Evolutionary conservation across 202 grass and related monocot genomes (phyloP).

Genomic region (Digitaria exilis): DNA sequence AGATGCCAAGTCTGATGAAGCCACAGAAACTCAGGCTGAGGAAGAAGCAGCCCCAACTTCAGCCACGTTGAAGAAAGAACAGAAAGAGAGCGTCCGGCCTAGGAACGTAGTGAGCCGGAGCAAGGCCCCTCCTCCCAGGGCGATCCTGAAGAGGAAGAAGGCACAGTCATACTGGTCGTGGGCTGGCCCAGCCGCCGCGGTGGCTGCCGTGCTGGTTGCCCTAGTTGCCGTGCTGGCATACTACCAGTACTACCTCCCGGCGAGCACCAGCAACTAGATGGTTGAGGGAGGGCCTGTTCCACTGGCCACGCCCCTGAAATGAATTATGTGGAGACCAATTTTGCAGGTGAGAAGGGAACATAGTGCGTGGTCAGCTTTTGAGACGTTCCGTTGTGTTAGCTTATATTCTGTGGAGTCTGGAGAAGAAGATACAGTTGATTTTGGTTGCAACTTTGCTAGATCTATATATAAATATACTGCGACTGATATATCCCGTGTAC

Average conservation of each 20-base stretch:
- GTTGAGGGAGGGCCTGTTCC: constrained; percentile 22
- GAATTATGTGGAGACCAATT: constrained; percentile 55
- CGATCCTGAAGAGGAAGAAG: constrained; percentile 74
- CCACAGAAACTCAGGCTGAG: constrained; percentile 48
- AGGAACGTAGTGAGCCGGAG: constrained; percentile 40
- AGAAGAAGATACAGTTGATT: constrained; percentile 45
- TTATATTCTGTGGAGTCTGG: constrained; percentile 34
- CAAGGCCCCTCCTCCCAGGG: constrained; percentile 52
- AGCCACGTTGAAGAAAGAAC: constrained; percentile 41
- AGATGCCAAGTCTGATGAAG: constrained; percentile 61
- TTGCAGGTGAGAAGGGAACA: constrained; percentile 50
- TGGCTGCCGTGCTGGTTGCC: constrained; percentile 33
- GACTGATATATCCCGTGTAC: constrained; percentile 43
- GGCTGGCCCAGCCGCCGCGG: constrained; percentile 46
- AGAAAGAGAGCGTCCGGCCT: constrained; percentile 32
- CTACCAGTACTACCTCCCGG: constrained; percentile 67
- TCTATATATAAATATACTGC: constrained; percentile 32
- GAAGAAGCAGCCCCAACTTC: constrained; percentile 31
- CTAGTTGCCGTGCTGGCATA: constrained; percentile 55
- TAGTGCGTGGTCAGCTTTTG: constrained; percentile 30
- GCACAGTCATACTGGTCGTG: constrained; percentile 50
- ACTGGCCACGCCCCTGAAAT: constrained; percentile 4
- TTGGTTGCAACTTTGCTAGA: constrained; percentile 47
- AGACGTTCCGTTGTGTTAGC: constrained; percentile 44
- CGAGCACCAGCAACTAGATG: constrained; percentile 47